phyloP scores from a whole-genome alignment of 495 filamentous ascomycete genomes.

The Staphylotrichum longicolle region DNA sequence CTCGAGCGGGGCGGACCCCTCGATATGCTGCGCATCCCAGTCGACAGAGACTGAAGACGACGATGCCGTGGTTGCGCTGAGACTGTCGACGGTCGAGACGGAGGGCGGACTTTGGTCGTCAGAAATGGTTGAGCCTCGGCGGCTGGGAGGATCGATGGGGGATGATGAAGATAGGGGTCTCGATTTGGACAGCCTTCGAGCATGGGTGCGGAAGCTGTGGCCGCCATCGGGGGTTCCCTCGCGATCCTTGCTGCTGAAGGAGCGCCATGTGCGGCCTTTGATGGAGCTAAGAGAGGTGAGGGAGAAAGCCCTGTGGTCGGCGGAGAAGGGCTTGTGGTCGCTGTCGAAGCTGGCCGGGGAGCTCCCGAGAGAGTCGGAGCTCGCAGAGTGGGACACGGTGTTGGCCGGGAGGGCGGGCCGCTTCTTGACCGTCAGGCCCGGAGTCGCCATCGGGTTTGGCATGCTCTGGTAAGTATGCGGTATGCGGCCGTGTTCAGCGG shows the following conservation, averaged over 20 bases:
- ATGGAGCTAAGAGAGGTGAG: constrained; percentile 32
- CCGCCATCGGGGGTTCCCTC: constrained; percentile 12
- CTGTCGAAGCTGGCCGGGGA: constrained; percentile 31
- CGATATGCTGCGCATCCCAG: constrained; percentile 42
- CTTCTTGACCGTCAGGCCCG: constrained; percentile 11
- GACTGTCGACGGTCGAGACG: constrained; percentile 22
- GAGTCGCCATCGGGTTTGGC: not conserved
- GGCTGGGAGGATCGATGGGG: constrained; percentile 19
- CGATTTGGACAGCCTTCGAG: constrained; percentile 31
- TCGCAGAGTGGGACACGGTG: constrained; percentile 12
- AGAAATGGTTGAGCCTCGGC: constrained; percentile 30
- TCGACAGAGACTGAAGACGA: constrained; percentile 27
- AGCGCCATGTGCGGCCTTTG: constrained; percentile 25
- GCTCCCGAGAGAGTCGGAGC: constrained; percentile 18
- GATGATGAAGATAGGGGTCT: constrained; percentile 25
- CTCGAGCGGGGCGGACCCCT: constrained; percentile 70
- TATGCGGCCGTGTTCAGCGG: not conserved
- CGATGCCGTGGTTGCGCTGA: constrained; percentile 16
- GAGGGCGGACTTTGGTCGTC: constrained; percentile 32
- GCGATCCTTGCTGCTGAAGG: constrained; percentile 25
- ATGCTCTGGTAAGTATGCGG: not conserved
- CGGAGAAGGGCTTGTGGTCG: constrained; percentile 23
- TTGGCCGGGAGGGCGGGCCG: constrained; percentile 1
- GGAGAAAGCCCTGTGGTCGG: constrained; percentile 28
- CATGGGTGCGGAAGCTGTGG: constrained; percentile 19